These are phyloP conservation scores for Lizonia empirigonia DNA, from an alignment of 2,329 filamentous ascomycete species.

Conservation along the genomic window DNA sequence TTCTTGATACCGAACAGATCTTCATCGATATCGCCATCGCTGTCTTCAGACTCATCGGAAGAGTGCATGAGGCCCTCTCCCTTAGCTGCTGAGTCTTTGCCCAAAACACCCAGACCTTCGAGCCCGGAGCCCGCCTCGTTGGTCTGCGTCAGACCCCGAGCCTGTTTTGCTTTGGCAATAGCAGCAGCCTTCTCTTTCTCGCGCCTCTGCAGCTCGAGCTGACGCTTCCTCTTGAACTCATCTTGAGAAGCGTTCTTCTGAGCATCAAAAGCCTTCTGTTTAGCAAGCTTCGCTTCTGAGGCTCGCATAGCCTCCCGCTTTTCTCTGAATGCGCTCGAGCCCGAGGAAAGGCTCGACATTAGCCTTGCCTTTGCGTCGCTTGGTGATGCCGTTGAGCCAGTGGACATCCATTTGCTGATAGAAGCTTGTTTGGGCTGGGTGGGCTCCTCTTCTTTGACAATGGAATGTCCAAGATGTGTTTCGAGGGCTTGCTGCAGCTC, in stretches of 20 bases:
- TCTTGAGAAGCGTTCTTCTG: constrained; percentile 35
- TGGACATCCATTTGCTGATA: constrained; percentile 49
- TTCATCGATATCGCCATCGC: constrained; percentile 62
- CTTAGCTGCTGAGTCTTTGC: constrained; percentile 76
- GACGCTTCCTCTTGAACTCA: constrained; percentile 74
- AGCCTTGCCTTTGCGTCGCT: constrained; percentile 36
- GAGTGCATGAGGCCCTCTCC: constrained; percentile 91
- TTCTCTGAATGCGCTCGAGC: constrained; percentile 37
- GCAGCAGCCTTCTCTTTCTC: constrained; percentile 73
- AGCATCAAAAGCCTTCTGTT: constrained; percentile 33
- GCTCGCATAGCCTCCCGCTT: constrained; percentile 32
- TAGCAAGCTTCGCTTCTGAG: constrained; percentile 31
- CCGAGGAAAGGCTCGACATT: constrained; percentile 37
- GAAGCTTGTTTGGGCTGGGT: constrained; percentile 49
- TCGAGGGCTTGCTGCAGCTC: constrained; percentile 72
- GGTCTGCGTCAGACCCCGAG: constrained; percentile 60
- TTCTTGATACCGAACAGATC: constrained; percentile 68
- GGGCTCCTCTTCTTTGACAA: constrained; percentile 42
- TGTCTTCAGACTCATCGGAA: constrained; percentile 70
- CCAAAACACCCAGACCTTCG: constrained; percentile 71
- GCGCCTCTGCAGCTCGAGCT: constrained; percentile 75
- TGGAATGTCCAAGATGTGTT: constrained; percentile 51
- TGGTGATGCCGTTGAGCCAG: constrained; percentile 28
- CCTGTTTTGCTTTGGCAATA: constrained; percentile 70
- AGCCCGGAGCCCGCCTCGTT: constrained; percentile 79